Evolutionary conservation across 768 basidiomycete genomes (phyloP), one percentile per base, ranked within the genome.

Genomic region (Cystofilobasidium ferigula): DNA sequence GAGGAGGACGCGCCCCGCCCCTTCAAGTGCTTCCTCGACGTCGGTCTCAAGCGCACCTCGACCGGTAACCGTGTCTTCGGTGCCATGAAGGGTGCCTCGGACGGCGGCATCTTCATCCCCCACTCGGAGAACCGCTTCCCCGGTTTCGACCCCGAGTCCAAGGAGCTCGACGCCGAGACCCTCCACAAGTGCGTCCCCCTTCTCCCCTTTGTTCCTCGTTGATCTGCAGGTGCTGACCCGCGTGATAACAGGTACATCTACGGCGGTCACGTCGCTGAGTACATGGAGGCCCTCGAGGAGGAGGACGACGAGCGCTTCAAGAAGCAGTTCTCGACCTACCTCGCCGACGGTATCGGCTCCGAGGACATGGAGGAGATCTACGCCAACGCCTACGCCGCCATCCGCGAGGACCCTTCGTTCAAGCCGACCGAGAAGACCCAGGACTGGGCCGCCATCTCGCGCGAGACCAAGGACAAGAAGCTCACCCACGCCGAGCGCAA

Each of bases 1-100:
- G 89, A 84, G 14, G 92, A 97, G 64, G 91, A 92, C 73, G 89
- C 89, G 57, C 93, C 94, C 56, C 84, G 93, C 65, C 95, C 95
- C n/a, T 99, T 99, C 85, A 99, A 97, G 80, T 85, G 83, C 74
- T 99, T 88, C 83, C 90, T 99, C 73, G 95, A 98, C 76, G 94
- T 95, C 77, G 95, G 95, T 79, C 83, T 99, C 74, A 91, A 86
- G 79, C 89, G 93, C 73, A 99, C 95, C 51, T 93, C 94, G 62
- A 98, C 95, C 57, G 95, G 95, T 74, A 86, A 89, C 70, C 91
- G 95, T 76, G 84, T 99, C 53, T 99, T 99, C 74, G 95, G 90
- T 78, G 95, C 94, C 67, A 84, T 98, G 83, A 98, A 99, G 82
- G 95, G 95, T 75, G 95, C 95, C 20, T 87, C 85, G 60, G 95